phyloP scores from a whole-genome alignment of 129 eudicot genomes.

The Mikania micrantha region DNA sequence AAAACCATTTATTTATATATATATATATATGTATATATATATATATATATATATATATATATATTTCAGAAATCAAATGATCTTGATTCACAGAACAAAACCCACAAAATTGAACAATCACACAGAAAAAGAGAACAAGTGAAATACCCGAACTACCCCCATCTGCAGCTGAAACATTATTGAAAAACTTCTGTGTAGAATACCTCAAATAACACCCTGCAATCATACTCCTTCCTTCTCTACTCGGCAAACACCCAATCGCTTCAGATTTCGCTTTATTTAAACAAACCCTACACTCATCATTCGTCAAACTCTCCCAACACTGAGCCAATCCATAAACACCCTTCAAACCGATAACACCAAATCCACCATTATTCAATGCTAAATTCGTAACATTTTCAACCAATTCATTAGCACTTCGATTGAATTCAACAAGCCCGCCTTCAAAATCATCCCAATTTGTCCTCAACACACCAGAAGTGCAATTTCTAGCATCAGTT shows the following conservation, averaged over 20 bases:
- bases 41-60: no score
- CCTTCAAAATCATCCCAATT: constrained; percentile 6
- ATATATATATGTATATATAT: neutral
- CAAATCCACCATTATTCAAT: constrained; percentile 29
- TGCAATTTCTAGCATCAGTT: constrained; percentile 40
- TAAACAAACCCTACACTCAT: constrained; percentile 55
- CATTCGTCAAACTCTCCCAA: constrained; percentile 49
- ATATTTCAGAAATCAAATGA: neutral
- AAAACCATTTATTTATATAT: no score
- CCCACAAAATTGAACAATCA: neutral
- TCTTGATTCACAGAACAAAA: neutral
- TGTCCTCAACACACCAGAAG: neutral
- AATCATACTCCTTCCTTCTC: constrained; percentile 63
- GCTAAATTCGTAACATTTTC: constrained; percentile 43
- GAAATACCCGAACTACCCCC: constrained; percentile 31
- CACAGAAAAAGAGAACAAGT: neutral
- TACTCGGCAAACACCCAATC: constrained; percentile 44
- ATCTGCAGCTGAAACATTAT: constrained; percentile 19
- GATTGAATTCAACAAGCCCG: constrained; percentile 14
- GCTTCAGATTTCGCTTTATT: constrained; percentile 34
- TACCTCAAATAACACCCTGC: constrained; percentile 76
- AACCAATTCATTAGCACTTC: constrained; percentile 26
- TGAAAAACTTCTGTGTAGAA: constrained; percentile 48
- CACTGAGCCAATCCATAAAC: constrained; percentile 77
- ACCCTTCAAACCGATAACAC: constrained; percentile 37